Base-by-base conservation (phyloP, 169 alveolate genomes). In the Cryptosporidium parvum region DNA sequence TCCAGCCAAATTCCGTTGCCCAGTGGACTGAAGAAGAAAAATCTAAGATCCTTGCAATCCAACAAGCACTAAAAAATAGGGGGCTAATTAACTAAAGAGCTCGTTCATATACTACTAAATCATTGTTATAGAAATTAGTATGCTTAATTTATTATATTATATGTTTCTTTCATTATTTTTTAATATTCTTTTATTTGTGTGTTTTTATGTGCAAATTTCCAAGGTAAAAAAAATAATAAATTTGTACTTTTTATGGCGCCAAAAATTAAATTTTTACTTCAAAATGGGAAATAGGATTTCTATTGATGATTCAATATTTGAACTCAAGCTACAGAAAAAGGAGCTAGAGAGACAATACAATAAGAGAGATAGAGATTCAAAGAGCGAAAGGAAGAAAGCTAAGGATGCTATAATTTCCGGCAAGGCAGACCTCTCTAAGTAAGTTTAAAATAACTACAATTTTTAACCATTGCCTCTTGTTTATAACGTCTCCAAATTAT, bases 11-110 rank as follows among this genome's bases (percentile, higher is more conserved):
- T 37, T 65, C 73, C 9, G 89, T 80, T 61, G 35, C 89, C 0
- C 89, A 80, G 37, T 80, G 89, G 89, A 80, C 80, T 48, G 69
- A 65, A 44, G 89, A 80, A 65, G 89, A 80, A 45, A 80, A 67
- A 21, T 23, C 75, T 4, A 80, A 80, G 75, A 62, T 80, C 16
- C 53, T 80, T 44, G 68, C 89, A 1, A 80, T 80, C 51, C 89
- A 80, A 59, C 89, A 80, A 31, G 68, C 29, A 8, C 62, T 80
- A 18, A 80, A 73, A 62, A 44, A 35, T 16, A 59, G 89, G 29
- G 89, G 89, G 62, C 29, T 80, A 61, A 80, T 80, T 14, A 80
- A 31, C 72, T 65, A 65, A 3, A 65, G 44, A 67, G 29, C 16
- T 21, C 4, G 16, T 33, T 33, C 31, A 18, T 26, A 67, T 67